Base-by-base conservation (phyloP, 1,284 basidiomycete species). In the Naganishia albida region DNA sequence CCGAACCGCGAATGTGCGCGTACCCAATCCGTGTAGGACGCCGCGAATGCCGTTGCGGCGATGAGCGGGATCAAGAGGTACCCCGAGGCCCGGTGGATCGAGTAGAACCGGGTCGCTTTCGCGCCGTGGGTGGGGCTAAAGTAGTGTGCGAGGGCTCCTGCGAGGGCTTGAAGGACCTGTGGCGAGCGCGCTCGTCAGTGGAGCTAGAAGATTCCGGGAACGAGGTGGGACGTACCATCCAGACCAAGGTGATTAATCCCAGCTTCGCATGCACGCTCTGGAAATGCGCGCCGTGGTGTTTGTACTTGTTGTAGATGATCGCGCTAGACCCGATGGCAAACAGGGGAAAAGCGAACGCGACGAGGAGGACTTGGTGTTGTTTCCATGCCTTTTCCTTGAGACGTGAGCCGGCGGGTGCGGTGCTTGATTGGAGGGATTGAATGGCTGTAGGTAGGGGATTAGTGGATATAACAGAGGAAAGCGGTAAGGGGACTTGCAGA, bases 241-340 rank as follows among this genome's bases (percentile, higher is more conserved):
- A 78, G 2, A 57, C 25, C 7, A 78, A 51, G 1, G 71, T 68
- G 0, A 69, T 56, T 6, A 72, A 39, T 1, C 78, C 78, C 25
- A 74, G 70, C 63, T 68, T 70, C 3, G 67, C 71, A 66, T 80
- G 77, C 74, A 75, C 75, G 2, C 75, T 75, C 20, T 74, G 77
- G 38, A 76, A 76, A 66, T 80, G 79, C 42, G 62, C 44, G 0
- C 77, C 75, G 3, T 66, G 62, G 60, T 78, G 73, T 0, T 71
- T 28, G 43, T 72, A 63, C 67, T 80, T 80, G 72, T 80, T 79
- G 63, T 70, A 77, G 65, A 70, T 74, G 75, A 80, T 79, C 16
- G 71, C 71, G 13, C 67, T 60, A 7, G 73, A 71, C 18, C 78
- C 78, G 20, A 76, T 8, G 4, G 70, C 64, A 67, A 79, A 68